These are phyloP conservation scores for Striga asiatica DNA, from an alignment of 257 asterid genomes.

Conservation along the genomic window DNA sequence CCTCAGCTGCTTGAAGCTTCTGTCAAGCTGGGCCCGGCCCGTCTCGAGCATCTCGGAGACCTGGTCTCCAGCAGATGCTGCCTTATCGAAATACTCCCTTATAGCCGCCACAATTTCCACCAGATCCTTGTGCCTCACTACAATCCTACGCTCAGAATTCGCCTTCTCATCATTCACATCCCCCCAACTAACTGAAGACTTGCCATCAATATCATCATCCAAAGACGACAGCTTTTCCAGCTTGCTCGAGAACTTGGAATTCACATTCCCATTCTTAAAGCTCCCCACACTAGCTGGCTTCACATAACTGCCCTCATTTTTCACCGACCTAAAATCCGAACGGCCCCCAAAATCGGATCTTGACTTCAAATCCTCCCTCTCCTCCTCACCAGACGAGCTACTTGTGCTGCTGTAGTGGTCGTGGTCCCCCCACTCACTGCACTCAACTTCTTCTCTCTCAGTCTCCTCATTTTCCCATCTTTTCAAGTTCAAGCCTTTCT, in stretches of 20 bases:
- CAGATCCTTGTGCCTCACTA: conserved; percentile 85
- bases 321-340: too few relatives aligned
- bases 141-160: conserved; percentile 55
- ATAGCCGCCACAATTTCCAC: conserved; percentile 81
- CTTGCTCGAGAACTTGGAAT: conserved; percentile 32
- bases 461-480: conserved; percentile 62
- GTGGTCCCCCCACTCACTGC: conserved; percentile 95
- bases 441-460: conserved; percentile 93
- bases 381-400: conserved; percentile 45
- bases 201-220: conserved; percentile 44
- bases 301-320: conserved; percentile 20
- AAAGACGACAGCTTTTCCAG: conserved; percentile 46
- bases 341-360: conserved; percentile 60
- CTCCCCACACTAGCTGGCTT: conserved; percentile 12
- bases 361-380: conserved; percentile 39
- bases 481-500: conserved; percentile 24
- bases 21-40: conserved; percentile 83
- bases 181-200: conserved; percentile 77
- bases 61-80: conserved; percentile 84
- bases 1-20: conserved; percentile 74
- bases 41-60: conserved; percentile 89
- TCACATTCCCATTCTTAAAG: conserved; percentile 15
- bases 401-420: conserved; percentile 47
- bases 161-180: conserved; percentile 32
- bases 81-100: conserved; percentile 73